Percentiles rank a stretch among this genome's conserved stretches.
Evolutionary conservation across 148 eudicot species (phyloP).

Genomic region (Amaranthus cruentus): DNA sequence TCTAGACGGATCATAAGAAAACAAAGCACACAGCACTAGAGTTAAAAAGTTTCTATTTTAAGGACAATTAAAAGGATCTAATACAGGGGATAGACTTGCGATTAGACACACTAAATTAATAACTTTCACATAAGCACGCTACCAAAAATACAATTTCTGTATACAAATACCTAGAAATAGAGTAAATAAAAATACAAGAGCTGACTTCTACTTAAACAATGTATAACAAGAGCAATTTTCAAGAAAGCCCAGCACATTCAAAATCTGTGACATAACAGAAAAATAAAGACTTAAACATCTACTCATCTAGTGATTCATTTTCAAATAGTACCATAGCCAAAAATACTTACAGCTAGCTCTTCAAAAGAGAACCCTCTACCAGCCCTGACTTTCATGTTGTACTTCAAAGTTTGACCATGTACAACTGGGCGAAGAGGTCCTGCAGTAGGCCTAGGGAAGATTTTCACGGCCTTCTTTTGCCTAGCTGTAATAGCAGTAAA

Average conservation of each 20-base stretch:
- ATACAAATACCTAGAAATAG: no score
- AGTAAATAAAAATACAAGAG: no score
- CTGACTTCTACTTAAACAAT: neutral
- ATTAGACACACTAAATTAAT: no score
- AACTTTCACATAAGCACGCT: no score
- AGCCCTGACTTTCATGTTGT: conserved; percentile 40
- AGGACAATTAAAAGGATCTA: no score
- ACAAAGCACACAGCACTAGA: no score
- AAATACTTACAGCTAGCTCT: conserved; percentile 42
- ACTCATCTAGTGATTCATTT: neutral
- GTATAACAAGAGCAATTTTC: neutral
- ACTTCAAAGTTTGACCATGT: conserved; percentile 37
- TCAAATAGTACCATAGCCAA: neutral
- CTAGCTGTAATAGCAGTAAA: conserved; percentile 39
- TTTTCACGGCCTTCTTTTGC: conserved; percentile 70
- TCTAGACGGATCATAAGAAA: no score
- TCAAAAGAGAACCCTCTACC: conserved; percentile 70
- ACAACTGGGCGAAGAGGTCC: conserved; percentile 71
- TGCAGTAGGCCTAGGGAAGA: conserved; percentile 69
- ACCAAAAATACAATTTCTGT: no score
- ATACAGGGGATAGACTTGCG: no score
- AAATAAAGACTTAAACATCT: no score
- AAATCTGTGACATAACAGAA: neutral
- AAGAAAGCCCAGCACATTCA: neutral
- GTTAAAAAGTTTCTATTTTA: no score